Evolutionary conservation across 1,284 basidiomycete genomes (phyloP).

Genomic region (Rhodotorula sp.): DNA sequence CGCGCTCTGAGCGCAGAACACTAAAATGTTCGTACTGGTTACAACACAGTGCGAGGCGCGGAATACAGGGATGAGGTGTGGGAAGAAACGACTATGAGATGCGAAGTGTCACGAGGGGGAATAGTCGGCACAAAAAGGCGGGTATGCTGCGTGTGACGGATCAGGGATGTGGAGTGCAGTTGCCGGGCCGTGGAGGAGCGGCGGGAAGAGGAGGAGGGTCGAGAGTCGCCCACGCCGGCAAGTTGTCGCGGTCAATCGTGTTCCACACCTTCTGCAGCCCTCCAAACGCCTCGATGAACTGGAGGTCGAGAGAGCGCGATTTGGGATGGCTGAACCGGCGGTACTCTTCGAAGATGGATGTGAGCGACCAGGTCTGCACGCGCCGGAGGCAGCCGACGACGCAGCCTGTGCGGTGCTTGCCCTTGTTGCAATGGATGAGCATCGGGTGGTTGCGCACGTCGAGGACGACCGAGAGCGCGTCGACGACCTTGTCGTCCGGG

Average conservation of each 20-base stretch:
- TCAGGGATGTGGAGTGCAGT: too few species aligned
- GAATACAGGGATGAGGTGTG: too few species aligned
- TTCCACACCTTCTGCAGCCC: slow-evolving; percentile 15
- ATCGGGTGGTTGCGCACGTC: slow-evolving; percentile 58
- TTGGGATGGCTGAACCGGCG: slow-evolving; percentile 56
- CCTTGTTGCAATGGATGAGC: slow-evolving; percentile 61
- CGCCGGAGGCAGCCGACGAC: slow-evolving; percentile 58
- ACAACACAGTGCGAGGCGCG: too few species aligned
- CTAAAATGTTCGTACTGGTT: too few species aligned
- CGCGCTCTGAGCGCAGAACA: too few species aligned
- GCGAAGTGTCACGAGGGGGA: too few species aligned
- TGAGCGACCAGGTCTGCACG: slow-evolving; percentile 57
- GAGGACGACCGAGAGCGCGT: slow-evolving; percentile 56
- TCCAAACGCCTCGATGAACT: slow-evolving; percentile 55
- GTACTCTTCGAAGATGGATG: slow-evolving; percentile 60
- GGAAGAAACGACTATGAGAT: too few species aligned
- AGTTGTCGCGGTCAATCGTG: background rate
- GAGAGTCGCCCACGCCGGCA: slow-evolving; percentile 1
- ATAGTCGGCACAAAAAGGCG: too few species aligned
- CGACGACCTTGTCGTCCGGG: slow-evolving; percentile 57
- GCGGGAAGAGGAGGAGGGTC: slow-evolving; percentile 3
- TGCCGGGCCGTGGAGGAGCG: too few species aligned
- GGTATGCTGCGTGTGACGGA: too few species aligned
- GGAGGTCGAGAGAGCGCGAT: slow-evolving; percentile 57
- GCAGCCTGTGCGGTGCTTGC: slow-evolving; percentile 60